A percentile compares a stretch with the other conserved stretches of the same genome.
Evolutionary conservation across 257 asterid genomes (phyloP).

Genomic region (Solanum gracilifrons): DNA sequence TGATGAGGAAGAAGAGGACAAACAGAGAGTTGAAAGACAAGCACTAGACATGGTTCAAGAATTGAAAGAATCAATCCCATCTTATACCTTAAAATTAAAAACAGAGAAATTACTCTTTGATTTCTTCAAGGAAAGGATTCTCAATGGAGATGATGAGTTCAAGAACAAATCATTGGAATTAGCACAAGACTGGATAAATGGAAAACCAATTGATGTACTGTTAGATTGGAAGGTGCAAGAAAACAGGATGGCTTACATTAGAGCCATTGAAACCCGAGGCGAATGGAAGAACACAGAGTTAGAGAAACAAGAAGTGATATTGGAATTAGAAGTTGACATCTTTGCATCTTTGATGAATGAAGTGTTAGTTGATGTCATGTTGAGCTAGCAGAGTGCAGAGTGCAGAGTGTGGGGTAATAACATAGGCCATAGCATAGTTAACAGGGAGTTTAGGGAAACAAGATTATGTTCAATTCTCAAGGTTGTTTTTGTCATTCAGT

Average conservation of each 20-base stretch:
- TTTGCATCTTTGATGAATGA: constrained; percentile 42
- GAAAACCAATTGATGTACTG: constrained; percentile 4
- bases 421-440: not conserved
- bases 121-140: constrained; percentile 39
- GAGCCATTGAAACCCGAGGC: constrained; percentile 54
- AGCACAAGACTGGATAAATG: constrained; percentile 46
- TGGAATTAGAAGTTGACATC: constrained; percentile 48
- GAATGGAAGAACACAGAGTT: constrained; percentile 42
- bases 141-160: not conserved
- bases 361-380: constrained; percentile 19
- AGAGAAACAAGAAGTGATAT: constrained; percentile 35
- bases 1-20: constrained; percentile 13
- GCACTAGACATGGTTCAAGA: constrained; percentile 27
- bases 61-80: constrained; percentile 23
- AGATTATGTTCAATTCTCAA: not conserved
- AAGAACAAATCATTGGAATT: constrained; percentile 15
- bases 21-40: not conserved
- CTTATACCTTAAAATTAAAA: constrained; percentile 12
- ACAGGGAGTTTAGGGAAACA: not conserved
- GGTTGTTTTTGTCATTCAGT: constrained; percentile 22
- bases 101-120: constrained; percentile 41
- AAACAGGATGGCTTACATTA: constrained; percentile 39
- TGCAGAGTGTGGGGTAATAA: not conserved
- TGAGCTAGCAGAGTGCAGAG: not conserved
- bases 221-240: constrained; percentile 39